These are phyloP conservation scores for Xylaria sp. DNA, from an alignment of 495 filamentous ascomycete genomes.

Conservation along the genomic window DNA sequence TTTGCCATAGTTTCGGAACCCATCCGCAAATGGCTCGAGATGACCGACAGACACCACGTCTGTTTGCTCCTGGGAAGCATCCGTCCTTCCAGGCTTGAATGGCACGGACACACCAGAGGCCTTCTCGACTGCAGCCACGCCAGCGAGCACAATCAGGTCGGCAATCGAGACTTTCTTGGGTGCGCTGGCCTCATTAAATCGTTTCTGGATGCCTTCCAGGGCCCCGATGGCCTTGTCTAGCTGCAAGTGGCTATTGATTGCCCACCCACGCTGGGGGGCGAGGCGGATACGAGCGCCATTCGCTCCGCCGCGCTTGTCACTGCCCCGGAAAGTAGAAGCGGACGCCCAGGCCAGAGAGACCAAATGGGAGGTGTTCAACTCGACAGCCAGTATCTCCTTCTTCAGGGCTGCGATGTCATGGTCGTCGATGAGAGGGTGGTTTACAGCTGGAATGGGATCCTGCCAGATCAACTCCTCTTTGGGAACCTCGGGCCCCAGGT, in stretches of 20 bases:
- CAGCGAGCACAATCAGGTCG: constrained; percentile 74
- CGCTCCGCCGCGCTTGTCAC: constrained; percentile 79
- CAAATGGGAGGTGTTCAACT: constrained; percentile 61
- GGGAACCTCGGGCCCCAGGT: constrained; percentile 73
- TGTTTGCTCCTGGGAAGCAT: constrained; percentile 67
- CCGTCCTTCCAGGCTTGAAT: constrained; percentile 55
- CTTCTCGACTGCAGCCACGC: constrained; percentile 73
- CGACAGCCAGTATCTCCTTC: constrained; percentile 66
- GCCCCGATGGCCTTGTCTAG: constrained; percentile 62
- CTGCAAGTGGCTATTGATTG: constrained; percentile 69
- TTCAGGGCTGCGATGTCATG: constrained; percentile 67
- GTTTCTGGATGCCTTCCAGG: constrained; percentile 66
- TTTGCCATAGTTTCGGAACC: constrained; percentile 77
- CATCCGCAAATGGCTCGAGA: constrained; percentile 68
- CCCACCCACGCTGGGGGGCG: constrained; percentile 70
- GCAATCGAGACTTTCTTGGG: constrained; percentile 75
- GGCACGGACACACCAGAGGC: constrained; percentile 59
- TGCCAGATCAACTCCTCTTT: constrained; percentile 69
- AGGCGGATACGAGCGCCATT: constrained; percentile 77
- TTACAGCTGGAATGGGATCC: constrained; percentile 64
- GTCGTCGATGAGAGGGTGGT: constrained; percentile 63
- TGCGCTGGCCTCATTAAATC: constrained; percentile 61
- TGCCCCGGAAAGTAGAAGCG: constrained; percentile 73
- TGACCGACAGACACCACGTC: constrained; percentile 66
- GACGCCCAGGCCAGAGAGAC: constrained; percentile 71